Conservation (phyloP, 2,329 filamentous ascomycete genomes). For the Metarhizium brunneum region DNA sequence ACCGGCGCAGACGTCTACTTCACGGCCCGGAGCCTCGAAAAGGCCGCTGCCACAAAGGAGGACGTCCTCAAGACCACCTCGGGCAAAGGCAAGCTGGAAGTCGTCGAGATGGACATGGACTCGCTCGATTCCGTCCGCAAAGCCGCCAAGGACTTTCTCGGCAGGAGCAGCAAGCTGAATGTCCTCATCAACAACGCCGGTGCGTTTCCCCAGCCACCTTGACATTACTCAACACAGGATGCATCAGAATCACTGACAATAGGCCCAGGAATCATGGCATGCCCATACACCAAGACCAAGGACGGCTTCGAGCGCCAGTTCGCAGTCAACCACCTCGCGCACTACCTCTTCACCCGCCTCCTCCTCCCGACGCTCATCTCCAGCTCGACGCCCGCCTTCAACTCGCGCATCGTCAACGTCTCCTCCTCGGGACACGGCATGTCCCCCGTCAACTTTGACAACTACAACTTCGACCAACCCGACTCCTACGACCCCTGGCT, state of each 20-base stretch:
- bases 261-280: not conserved
- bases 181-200: slow-evolving; percentile 3
- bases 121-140: not conserved
- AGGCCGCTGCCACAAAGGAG: not conserved
- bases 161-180: slow-evolving; percentile 7
- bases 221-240: too few relatives aligned
- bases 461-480: slow-evolving; percentile 10
- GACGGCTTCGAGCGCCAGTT: slow-evolving; percentile 29
- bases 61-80: not conserved
- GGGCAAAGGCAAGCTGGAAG: not conserved
- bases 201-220: not conserved
- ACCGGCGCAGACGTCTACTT: slow-evolving; percentile 1
- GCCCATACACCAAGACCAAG: not conserved
- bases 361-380: slow-evolving; percentile 6
- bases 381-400: slow-evolving; percentile 35
- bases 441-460: slow-evolving; percentile 2
- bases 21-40: not conserved
- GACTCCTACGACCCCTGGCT: slow-evolving; percentile 17
- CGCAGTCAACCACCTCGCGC: slow-evolving; percentile 41
- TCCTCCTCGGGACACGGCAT: slow-evolving; percentile 3
- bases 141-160: not conserved
- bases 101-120: not conserved
- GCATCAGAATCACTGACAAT: not conserved
- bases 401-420: slow-evolving; percentile 28
- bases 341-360: slow-evolving; percentile 41